Conservation (phyloP, 2,329 filamentous ascomycete genomes). For the Pseudogymnoascus sp. region DNA sequence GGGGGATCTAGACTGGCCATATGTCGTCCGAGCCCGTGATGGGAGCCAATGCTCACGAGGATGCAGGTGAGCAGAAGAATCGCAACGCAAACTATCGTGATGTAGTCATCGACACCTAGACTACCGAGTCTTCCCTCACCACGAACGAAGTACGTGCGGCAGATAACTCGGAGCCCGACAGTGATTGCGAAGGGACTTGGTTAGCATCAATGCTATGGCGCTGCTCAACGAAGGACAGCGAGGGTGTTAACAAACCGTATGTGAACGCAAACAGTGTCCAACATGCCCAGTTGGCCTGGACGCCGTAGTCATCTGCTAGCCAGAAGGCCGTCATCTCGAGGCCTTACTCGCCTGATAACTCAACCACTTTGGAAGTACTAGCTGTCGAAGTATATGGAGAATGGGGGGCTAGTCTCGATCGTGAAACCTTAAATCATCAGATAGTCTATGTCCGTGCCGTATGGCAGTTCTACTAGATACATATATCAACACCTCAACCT, state of each 20-base stretch:
- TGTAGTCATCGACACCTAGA: conserved; percentile 27
- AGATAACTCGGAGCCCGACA: conserved; percentile 7
- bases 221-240: background rate
- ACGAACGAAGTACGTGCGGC: background rate
- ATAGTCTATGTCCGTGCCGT: background rate
- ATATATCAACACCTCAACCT: background rate
- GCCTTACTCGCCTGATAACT: background rate
- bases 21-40: conserved; percentile 27
- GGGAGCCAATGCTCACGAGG: conserved; percentile 25
- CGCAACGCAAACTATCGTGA: conserved; percentile 26
- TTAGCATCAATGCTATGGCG: conserved; percentile 5
- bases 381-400: background rate
- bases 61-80: conserved; percentile 27
- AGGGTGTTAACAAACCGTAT: conserved; percentile 4
- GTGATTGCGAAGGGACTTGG: conserved; percentile 8
- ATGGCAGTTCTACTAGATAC: background rate
- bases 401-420: background rate
- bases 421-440: background rate
- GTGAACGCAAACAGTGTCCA: conserved; percentile 10
- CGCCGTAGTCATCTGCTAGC: background rate
- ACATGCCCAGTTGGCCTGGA: conserved; percentile 6
- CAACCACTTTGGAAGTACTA: background rate
- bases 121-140: background rate
- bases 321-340: background rate
- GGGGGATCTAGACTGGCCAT: conserved; percentile 15